Base-by-base conservation (phyloP, 495 filamentous ascomycete species). In the Daldinia caldariorum region DNA sequence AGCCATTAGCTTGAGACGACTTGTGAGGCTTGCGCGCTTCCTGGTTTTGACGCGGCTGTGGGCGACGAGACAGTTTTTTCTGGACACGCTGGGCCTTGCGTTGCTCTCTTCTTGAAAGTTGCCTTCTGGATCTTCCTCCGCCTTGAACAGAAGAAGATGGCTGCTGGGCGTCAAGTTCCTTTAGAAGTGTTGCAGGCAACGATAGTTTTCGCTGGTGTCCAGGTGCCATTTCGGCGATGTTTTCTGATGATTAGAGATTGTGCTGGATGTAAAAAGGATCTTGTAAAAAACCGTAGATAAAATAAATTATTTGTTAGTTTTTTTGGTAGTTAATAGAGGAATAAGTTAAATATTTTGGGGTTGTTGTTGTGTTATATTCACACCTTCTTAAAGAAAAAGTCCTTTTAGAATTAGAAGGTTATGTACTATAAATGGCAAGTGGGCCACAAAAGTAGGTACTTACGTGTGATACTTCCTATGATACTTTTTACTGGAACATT, bases 41-140 rank as follows among this genome's bases (percentile, higher is more conserved):
- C 39, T 39, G 16, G 20, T 26, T 20, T n/a, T 54, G 61, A 18
- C 43, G 72, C 54, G 58, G 57, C 20, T 61, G 61, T 6, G 73
- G 16, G 18, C 57, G 67, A n/a, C 64, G 67, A 64, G 58, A 62
- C 38, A 74, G 71, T 74, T 74, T 81, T 63, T 79, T 82, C 29
- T 85, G 76, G 22, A 75, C 69, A 5, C 85, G 78, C 51, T 82
- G 79, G n/a, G 79, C 78, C 68, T 84, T 87, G 2, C 85, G 79
- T 9, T 76, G 82, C 6, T 86, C 82, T 72, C 83, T 85, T 60
- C 85, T 79, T 0, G 79, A 82, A 18, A 70, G 58, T n/a, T 72
- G 72, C 43, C 67, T 64, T 26, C 62, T 72, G 7, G 63, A 51
- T 14, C 59, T 54, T 1, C 66, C 69, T 56, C 63, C 65, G 32